A percentile compares a stretch with the other conserved stretches of the same genome.
Evolutionary conservation across 2,329 filamentous ascomycete species (phyloP).

Genomic region (Cladosporium colombiae): DNA sequence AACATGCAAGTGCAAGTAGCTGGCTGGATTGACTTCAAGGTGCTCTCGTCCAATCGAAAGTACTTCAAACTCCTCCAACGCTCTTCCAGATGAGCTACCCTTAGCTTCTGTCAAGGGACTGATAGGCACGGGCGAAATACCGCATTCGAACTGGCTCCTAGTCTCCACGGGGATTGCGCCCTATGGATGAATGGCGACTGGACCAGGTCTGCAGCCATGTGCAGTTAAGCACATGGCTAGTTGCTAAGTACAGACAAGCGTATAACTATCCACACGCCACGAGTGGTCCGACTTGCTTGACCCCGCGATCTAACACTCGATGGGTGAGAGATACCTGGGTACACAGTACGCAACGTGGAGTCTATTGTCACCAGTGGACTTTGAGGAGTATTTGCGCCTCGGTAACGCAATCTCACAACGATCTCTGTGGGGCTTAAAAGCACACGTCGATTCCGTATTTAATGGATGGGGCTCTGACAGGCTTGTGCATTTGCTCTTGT

Average conservation of each 20-base stretch:
- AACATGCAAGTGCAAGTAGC: background rate
- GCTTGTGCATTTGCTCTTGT: background rate
- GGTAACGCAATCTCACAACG: background rate
- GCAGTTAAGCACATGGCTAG: conserved; percentile 9
- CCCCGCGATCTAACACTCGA: conserved; percentile 8
- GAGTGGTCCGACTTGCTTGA: conserved; percentile 3
- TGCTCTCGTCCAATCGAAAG: background rate
- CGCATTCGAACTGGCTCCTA: background rate
- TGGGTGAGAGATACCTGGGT: background rate
- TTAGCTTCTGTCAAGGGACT: background rate
- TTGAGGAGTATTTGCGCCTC: background rate
- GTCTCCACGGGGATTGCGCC: background rate
- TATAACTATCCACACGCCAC: conserved; percentile 6
- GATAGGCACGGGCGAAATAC: background rate
- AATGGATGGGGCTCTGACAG: background rate
- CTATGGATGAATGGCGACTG: background rate
- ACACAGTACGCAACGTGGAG: background rate
- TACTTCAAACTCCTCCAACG: background rate
- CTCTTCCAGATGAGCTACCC: background rate
- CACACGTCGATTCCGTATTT: background rate
- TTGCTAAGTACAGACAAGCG: conserved; percentile 17
- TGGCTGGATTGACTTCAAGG: background rate
- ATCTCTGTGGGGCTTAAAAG: background rate
- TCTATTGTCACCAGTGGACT: background rate
- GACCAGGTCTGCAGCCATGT: background rate